Base-by-base conservation (phyloP, 805 yeast genomes). In the Kazachstania viticola region DNA sequence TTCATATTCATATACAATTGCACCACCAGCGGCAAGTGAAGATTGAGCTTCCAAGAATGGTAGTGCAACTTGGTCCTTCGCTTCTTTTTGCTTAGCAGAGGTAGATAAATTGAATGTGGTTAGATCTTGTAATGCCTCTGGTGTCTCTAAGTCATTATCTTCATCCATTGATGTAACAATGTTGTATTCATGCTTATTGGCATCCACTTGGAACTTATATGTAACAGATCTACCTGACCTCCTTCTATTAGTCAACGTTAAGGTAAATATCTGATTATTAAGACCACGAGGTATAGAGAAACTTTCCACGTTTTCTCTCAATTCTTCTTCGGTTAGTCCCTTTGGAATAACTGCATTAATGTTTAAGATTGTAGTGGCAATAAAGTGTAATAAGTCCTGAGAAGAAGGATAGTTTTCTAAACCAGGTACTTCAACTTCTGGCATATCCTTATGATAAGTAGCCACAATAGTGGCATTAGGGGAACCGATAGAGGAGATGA, bases 1-100 rank as follows among this genome's bases (percentile, higher is more conserved):
- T 48, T 91, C 97, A 51, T 76, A 91, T 50, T 91, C 91, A 50
- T 88, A 88, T 4, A 88, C 94, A 43, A 91, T 87, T 1, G 98
- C 96, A 14, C 97, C 95, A 33, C 94, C 95, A 17, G 38, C 25
- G 30, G 71, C 61, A 21, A 73, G 70, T 14, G 79, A 81, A 13
- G 64, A 61, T 48, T 88, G 97, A 0, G 97, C 97, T 41, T 79
- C 81, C 62, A 88, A 61, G 54, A 65, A 88, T n/a, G 98, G 98
- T 37, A 88, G 62, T 29, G 80, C 93, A 3, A 91, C 95, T 39
- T 79, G 75, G 17, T 83, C 94, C 38, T 74, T 72, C 0, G 93
- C 95, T 28, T 65, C 49, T 39, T 70, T 75, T 50, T 91, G 96
- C 45, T 73, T 78, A 3, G 71, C 70, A 6, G 76, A 79, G 0